Conservation (phyloP, 2,329 filamentous ascomycete genomes). For the Botrytis paeoniae region DNA sequence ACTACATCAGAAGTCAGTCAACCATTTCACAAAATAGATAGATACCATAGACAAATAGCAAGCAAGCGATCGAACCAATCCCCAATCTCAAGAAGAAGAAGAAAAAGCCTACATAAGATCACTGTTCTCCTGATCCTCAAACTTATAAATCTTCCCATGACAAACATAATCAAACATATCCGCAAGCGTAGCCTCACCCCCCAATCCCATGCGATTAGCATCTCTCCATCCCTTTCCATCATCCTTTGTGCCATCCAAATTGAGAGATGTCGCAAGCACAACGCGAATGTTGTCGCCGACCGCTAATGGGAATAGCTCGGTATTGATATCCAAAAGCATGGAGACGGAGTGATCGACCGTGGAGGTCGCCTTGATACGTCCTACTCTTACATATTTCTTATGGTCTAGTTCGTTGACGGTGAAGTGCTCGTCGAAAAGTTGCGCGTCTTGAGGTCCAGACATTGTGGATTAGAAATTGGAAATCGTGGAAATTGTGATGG, state of each 20-base stretch:
- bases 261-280: conserved; percentile 79
- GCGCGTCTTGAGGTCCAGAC: conserved; percentile 71
- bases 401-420: conserved; percentile 74
- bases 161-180: conserved; percentile 87
- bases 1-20: conserved; percentile 47
- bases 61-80: background rate
- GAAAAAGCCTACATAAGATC: conserved; percentile 72
- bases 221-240: conserved; percentile 81
- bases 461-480: conserved; percentile 73
- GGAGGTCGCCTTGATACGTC: conserved; percentile 76
- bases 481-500: conserved; percentile 32
- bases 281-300: conserved; percentile 75
- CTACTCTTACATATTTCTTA: conserved; percentile 92
- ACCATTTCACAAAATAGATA: background rate
- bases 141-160: conserved; percentile 84
- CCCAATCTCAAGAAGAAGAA: background rate
- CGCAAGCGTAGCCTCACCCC: conserved; percentile 60
- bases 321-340: conserved; percentile 90
- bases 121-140: conserved; percentile 74
- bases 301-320: conserved; percentile 78
- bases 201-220: conserved; percentile 51
- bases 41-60: background rate
- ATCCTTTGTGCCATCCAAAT: conserved; percentile 80
- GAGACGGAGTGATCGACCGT: conserved; percentile 65
- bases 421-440: conserved; percentile 93